Base-by-base conservation (phyloP, 164 flowering plant genomes). In the Chimonanthus salicifolius region DNA sequence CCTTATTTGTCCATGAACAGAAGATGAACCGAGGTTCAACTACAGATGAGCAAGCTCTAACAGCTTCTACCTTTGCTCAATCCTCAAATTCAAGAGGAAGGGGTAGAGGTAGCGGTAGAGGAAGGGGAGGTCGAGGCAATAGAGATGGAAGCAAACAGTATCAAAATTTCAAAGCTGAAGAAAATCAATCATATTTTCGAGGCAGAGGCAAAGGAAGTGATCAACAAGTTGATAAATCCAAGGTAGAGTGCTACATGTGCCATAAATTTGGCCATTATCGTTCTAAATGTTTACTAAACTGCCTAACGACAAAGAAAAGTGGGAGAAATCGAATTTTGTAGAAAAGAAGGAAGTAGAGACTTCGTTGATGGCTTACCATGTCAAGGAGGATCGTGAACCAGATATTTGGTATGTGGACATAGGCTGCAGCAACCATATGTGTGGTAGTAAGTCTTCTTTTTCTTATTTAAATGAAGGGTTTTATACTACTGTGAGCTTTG, bases 401-500 rank as follows among this genome's bases (percentile, higher is more conserved):
- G 51, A 74, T 47, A 10, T 67, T 21, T 67, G 71, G 71, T 68
- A 47, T 69, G 71, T 33, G 33, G 33, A 33, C 33, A 33, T 11
- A 0, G 58, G 44, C 45, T 68, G 58, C 71, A 48, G 10, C 33
- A 51, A 69, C 62, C 72, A 69, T 3, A 69, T 69, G 72, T 50
- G 62, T 51, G 62, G 72, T 50, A 69, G 62, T 69, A 69, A 51
- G 72, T 69, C 48, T 51, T 33, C 33, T 33, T 33, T 33, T 33
- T 33, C 33, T 33, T 33, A 33, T 33, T 33, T 33, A 33, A 33
- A 33, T 33, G 33, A 76, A 67, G 50, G 45, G 18, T 68, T 76
- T 72, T 71, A 68, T 21, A 69, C 75, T 51, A 75, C 48, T n/a
- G 68, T 79, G 62, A 79, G 33, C 75, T 50, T 79, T 72, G 78